Percentiles rank a stretch among this genome's conserved stretches.
These are phyloP conservation scores for Termitomyces titanicus DNA, from an alignment of 768 basidiomycete genomes.

Conservation along the genomic window DNA sequence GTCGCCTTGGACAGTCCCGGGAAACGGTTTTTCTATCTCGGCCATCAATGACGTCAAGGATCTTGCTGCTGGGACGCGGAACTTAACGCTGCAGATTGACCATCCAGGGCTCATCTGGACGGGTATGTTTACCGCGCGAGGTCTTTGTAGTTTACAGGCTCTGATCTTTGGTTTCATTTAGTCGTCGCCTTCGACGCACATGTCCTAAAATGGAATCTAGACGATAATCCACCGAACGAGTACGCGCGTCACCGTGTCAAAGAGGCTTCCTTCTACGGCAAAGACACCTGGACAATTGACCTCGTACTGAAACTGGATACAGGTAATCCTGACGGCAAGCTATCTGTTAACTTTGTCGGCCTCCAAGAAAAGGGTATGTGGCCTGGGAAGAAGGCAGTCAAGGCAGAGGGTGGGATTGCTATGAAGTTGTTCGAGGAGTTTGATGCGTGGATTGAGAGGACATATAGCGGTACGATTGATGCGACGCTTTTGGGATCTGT, in stretches of 20 bases:
- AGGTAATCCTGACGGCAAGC: conserved; percentile 21
- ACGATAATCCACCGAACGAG: conserved; percentile 74
- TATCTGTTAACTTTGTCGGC: conserved; percentile 74
- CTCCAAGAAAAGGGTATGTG: conserved; percentile 84
- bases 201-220: conserved; percentile 81
- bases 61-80: conserved; percentile 56
- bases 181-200: conserved; percentile 92
- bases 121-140: conserved; percentile 31
- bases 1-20: conserved; percentile 44
- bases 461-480: conserved; percentile 64
- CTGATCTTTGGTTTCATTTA: conserved; percentile 15
- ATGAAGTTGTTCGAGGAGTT: conserved; percentile 74
- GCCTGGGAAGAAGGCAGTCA: conserved; percentile 61
- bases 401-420: conserved; percentile 49
- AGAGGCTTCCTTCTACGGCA: conserved; percentile 84
- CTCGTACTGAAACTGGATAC: conserved; percentile 59
- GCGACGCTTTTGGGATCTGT: conserved; percentile 67
- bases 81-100: conserved; percentile 61
- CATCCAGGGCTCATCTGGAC: conserved; percentile 90
- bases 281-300: conserved; percentile 68
- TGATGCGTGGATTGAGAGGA: conserved; percentile 70
- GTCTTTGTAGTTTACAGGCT: background rate
- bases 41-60: conserved; percentile 58
- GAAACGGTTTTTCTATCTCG: conserved; percentile 46
- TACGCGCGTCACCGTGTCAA: conserved; percentile 84